Percentiles rank a stretch among this genome's conserved stretches.
Conservation (phyloP, 2,329 filamentous ascomycete genomes). For the Cladosporium sp. region DNA sequence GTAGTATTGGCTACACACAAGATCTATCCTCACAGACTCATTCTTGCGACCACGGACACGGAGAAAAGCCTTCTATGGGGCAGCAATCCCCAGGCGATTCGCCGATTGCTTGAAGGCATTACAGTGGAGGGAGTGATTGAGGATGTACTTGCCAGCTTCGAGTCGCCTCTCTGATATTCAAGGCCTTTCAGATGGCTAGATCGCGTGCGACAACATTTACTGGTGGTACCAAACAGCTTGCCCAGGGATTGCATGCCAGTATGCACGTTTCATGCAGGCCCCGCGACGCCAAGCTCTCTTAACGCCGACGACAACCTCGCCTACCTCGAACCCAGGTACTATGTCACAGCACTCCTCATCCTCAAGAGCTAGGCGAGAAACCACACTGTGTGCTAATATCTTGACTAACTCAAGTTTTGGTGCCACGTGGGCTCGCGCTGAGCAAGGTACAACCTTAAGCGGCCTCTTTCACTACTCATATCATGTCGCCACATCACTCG, state of each 20-base stretch:
- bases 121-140: slow-evolving; percentile 54
- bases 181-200: no score
- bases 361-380: no score
- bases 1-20: slow-evolving; percentile 79
- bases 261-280: no score
- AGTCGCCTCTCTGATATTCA: slow-evolving; percentile 45
- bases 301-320: not conserved
- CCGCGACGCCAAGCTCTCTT: not conserved
- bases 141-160: slow-evolving; percentile 52
- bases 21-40: slow-evolving; percentile 79
- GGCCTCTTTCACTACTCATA: slow-evolving; percentile 42
- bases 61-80: slow-evolving; percentile 94
- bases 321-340: not conserved
- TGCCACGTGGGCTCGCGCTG: not conserved
- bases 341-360: no score
- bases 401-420: no score
- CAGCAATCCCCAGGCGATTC: slow-evolving; percentile 67
- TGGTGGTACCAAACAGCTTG: no score
- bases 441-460: slow-evolving; percentile 42
- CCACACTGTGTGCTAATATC: no score
- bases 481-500: slow-evolving; percentile 4
- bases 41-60: slow-evolving; percentile 61
- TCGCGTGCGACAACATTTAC: no score
- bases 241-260: no score
- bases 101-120: slow-evolving; percentile 57